phyloP scores from a whole-genome alignment of 2,329 filamentous ascomycete genomes.

The Aspergillus aculeatinus region DNA sequence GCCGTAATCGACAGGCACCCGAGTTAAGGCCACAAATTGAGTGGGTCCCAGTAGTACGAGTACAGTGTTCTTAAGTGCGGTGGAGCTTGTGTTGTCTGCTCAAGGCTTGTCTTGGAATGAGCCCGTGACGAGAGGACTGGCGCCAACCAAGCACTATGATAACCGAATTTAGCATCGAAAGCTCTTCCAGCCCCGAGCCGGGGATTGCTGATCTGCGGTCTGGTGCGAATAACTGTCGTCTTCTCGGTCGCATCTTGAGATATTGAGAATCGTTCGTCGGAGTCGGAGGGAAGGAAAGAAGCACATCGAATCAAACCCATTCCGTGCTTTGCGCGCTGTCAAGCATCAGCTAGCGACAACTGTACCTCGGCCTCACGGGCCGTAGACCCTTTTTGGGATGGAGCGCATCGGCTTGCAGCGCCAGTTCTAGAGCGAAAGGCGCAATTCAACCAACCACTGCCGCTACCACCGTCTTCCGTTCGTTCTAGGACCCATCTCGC shows the following conservation, averaged over 20 bases:
- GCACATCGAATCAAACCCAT: not conserved
- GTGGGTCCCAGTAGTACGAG: not conserved
- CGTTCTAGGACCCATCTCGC: not conserved
- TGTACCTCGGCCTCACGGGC: conserved; percentile 8
- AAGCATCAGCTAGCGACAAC: conserved; percentile 7
- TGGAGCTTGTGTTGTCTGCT: conserved; percentile 5
- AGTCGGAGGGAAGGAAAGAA: not conserved
- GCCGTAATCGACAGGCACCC: conserved; percentile 10
- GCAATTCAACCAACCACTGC: conserved; percentile 1
- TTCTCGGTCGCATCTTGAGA: not conserved
- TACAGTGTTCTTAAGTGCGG: not conserved
- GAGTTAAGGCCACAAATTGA: conserved; percentile 2
- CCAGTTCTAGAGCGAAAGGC: conserved; percentile 4
- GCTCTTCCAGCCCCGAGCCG: not conserved
- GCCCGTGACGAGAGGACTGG: not conserved
- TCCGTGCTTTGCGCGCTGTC: not conserved
- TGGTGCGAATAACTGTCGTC: not conserved
- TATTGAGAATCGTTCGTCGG: not conserved
- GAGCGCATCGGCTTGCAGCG: conserved; percentile 2
- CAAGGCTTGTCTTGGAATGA: conserved; percentile 5
- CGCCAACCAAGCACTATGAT: not conserved
- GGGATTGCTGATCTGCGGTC: not conserved
- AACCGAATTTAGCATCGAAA: not conserved
- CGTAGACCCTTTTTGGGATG: conserved; percentile 8
- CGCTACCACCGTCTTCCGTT: not conserved